Evolutionary conservation across 371 early-diverging fungal genomes (phyloP).

Genomic region (Rhizopus stolonifer): DNA sequence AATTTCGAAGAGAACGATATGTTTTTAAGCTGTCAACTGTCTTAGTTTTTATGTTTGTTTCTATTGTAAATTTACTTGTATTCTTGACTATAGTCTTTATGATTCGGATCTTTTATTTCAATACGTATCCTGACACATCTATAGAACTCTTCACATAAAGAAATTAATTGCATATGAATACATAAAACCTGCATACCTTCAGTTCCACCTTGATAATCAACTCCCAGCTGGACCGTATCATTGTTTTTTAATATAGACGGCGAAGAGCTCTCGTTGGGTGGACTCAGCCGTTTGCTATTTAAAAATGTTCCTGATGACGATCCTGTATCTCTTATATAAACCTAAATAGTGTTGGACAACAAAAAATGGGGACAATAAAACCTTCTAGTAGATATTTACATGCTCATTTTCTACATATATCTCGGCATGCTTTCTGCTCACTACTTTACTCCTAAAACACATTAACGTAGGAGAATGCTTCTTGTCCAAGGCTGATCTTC

Average conservation of each 20-base stretch:
- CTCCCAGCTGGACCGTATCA: constrained; percentile 90
- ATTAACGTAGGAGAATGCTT: constrained; percentile 59
- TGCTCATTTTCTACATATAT: constrained; percentile 65
- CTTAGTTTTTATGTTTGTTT: background rate
- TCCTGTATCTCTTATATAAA: constrained; percentile 88
- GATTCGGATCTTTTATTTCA: constrained; percentile 63
- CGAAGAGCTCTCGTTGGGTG: constrained; percentile 78
- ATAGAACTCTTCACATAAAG: constrained; percentile 50
- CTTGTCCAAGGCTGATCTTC: constrained; percentile 71
- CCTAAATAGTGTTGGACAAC: constrained; percentile 37
- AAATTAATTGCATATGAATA: background rate
- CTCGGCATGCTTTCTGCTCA: constrained; percentile 75
- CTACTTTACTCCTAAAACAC: constrained; percentile 77
- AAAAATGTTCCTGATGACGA: constrained; percentile 95
- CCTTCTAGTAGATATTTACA: background rate
- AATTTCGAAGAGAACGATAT: constrained; percentile 15
- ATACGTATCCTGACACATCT: constrained; percentile 78
- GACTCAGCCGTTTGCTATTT: constrained; percentile 84
- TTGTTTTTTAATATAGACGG: constrained; percentile 82
- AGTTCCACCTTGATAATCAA: constrained; percentile 91
- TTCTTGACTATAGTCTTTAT: constrained; percentile 57
- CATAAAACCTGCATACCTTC: constrained; percentile 54
- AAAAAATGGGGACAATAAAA: background rate
- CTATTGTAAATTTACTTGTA: constrained; percentile 5
- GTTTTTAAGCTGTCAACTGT: constrained; percentile 9